Evolutionary conservation across 139 green algal species (phyloP), one percentile per base, ranked within the genome.

Genomic region (Marvania coccoides): DNA sequence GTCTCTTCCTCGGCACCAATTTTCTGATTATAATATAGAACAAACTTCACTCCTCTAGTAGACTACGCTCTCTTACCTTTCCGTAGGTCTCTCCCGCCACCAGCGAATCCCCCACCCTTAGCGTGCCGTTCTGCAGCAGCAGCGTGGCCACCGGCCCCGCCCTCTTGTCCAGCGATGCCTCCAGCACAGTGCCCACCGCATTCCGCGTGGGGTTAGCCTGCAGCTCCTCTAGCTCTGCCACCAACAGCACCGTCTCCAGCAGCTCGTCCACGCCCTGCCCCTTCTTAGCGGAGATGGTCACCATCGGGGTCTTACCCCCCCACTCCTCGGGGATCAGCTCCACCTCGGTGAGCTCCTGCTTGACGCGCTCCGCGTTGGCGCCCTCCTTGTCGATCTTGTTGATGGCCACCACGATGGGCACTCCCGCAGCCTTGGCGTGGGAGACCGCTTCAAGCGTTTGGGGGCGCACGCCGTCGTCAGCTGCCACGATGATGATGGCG

Each of bases 331-430:
- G 82, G 66, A 98, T 76, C 51, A 99, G 80, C 36, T 84, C 84
- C 2, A 90, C 67, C 66, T 93, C 84, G 7, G 88, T 78, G 48
- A 98, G 72, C 66, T 95, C 85, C 78, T 92, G 77, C 59, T 74
- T 96, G n/a, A 95, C 89, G 2, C 87, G 68, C 45, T 97, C 90
- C 24, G 77, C 42, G 36, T 97, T 87, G 24, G 90, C 93, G 4
- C 87, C 91, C 48, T 87, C 82, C 83, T 97, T 97, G 84, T 98
- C 93, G 4, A 96, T 82, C 76, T 96, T 96, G 77, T 93, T 94
- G 69, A 94, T 90, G 54, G 79, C 81, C 6, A 88, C 68, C 23
- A 90, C 65, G 47, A 98, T 95, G 61, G 94, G 94, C 47, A 99
- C 94, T 1, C 81, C 82, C 2, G 92, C 84, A 2, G 93, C 89